phyloP scores from a whole-genome alignment of 1,284 basidiomycete genomes.

The Irpex sp. region DNA sequence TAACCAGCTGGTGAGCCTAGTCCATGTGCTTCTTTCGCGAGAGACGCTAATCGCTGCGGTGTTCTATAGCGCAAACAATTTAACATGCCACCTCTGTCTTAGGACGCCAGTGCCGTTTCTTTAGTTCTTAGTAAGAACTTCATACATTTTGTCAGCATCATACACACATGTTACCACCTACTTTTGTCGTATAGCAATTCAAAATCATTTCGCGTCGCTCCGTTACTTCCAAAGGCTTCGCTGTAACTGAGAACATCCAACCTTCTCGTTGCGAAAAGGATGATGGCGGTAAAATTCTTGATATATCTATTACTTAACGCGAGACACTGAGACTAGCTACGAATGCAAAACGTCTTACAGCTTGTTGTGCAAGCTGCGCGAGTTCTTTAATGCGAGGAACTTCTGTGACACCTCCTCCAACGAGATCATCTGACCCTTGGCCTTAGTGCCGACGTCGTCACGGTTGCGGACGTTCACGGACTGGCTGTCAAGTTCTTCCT shows the following conservation, averaged over 20 bases:
- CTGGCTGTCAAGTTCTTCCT: slow-evolving; percentile 79
- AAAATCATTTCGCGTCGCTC: too few species aligned
- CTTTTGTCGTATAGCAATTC: not conserved
- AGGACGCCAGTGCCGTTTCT: not conserved
- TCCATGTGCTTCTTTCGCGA: not conserved
- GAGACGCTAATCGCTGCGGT: not conserved
- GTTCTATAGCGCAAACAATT: slow-evolving; percentile 40
- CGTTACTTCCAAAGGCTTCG: too few species aligned
- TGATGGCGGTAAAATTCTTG: too few species aligned
- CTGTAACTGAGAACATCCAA: too few species aligned
- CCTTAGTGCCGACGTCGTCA: slow-evolving; percentile 84
- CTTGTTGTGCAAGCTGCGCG: slow-evolving; percentile 56
- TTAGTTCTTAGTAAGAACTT: not conserved
- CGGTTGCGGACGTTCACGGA: slow-evolving; percentile 96
- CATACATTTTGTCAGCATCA: not conserved
- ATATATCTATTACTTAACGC: not conserved
- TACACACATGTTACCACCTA: not conserved
- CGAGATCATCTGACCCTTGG: slow-evolving; percentile 60
- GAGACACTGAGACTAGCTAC: not conserved
- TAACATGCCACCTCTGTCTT: slow-evolving; percentile 2
- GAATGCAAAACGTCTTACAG: slow-evolving; percentile 18
- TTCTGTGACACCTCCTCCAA: slow-evolving; percentile 64
- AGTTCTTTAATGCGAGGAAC: slow-evolving; percentile 59
- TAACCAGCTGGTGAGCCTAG: slow-evolving; percentile 65
- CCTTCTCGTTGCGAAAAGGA: too few species aligned